Evolutionary conservation across 2,329 filamentous ascomycete species (phyloP), one percentile per base, ranked within the genome.

Genomic region (Cladophialophora bantiana): DNA sequence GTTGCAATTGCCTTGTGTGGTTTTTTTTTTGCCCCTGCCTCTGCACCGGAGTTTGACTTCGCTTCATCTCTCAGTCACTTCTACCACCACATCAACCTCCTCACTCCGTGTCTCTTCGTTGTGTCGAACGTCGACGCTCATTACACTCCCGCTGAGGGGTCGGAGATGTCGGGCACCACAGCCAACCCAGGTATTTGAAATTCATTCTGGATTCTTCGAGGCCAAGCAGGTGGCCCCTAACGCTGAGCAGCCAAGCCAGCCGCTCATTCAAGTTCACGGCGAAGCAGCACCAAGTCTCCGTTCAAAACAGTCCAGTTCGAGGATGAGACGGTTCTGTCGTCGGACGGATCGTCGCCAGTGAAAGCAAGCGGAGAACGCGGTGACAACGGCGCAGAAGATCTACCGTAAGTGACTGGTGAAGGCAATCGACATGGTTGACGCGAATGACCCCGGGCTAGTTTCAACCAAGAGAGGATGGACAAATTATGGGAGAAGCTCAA

Each of bases 401-500:
- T 55, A 18, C 38, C 34, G 58, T 68, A 35, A 62, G 57, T 20
- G 26, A 38, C n/a, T 13, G 36, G 26, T 26, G 3, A 34, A 31
- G 13, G 31, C 18, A n/a, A 20, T 18, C 15, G 32, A 31, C 18
- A 38, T 40, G 15, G 32, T 36, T 32, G 12, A 26, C 31, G 20
- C 36, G 26, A 40, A 31, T 54, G 5, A 62, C 52, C 18, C 18
- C 34, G 34, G 9, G 35, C n/a, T 20, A 70, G 68, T 10, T 61
- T 65, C 50, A 59, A 68, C 54, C 56, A 66, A 26, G 62, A 68
- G 42, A 63, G 53, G 4, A 67, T 70, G 59, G 62, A 59, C 31
- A 50, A 65, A 40, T 60, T 70, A 26, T 68, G 59, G 56, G 48
- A 68, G 31, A 67, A 64, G 40, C 55, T 66, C 55, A 65, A 68